These are phyloP conservation scores for Picea glauca DNA, from an alignment of 75 land plant genomes.

Conservation along the genomic window DNA sequence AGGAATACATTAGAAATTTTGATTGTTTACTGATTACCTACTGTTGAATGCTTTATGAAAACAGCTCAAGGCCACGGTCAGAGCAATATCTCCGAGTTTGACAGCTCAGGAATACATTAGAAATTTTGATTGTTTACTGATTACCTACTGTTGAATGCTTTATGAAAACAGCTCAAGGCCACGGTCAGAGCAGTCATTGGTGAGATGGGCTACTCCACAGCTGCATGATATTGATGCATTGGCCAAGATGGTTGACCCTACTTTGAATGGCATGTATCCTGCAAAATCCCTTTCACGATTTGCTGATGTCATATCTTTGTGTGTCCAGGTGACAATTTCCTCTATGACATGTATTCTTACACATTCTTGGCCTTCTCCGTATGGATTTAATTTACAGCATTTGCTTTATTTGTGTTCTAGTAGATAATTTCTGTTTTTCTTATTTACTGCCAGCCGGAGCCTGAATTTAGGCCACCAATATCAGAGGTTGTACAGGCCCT, in stretches of 20 bases:
- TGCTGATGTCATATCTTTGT: constrained; percentile 62
- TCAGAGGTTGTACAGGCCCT: constrained; percentile 65
- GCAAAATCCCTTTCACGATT: constrained; percentile 60
- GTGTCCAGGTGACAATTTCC: constrained; percentile 49
- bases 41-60: background rate
- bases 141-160: background rate
- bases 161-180: constrained; percentile 42
- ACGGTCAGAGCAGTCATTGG: constrained; percentile 56
- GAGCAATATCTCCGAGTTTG: too few relatives aligned
- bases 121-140: background rate
- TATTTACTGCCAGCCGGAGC: constrained; percentile 41
- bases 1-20: background rate
- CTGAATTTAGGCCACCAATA: constrained; percentile 73
- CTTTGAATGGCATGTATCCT: constrained; percentile 51
- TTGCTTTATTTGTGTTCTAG: background rate
- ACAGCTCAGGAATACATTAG: too few relatives aligned
- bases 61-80: constrained; percentile 51
- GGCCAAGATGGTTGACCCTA: constrained; percentile 70
- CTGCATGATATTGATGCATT: constrained; percentile 75
- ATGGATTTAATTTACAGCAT: background rate
- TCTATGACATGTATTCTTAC: background rate
- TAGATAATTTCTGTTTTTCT: constrained; percentile 5
- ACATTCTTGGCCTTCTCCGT: background rate
- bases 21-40: background rate
- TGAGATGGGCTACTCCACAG: constrained; percentile 68